Conservation (phyloP, 2,329 filamentous ascomycete species). For the Akanthomyces dipterigenus region DNA sequence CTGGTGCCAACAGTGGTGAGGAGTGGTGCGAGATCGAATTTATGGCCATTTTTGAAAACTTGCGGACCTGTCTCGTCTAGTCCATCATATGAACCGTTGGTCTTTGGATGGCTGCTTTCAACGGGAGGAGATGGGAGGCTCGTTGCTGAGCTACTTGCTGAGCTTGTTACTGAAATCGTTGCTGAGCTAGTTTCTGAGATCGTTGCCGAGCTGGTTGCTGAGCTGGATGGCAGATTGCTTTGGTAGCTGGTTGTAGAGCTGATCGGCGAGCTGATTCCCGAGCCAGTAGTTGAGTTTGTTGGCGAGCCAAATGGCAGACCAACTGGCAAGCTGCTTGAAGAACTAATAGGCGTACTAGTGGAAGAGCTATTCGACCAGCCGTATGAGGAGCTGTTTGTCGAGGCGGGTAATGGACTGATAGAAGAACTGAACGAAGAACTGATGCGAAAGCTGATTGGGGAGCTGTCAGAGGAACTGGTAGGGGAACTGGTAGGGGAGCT, state of each 20-base stretch:
- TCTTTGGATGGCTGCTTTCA: background rate
- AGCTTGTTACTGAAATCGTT: background rate
- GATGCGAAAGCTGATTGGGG: background rate
- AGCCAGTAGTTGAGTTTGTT: no score
- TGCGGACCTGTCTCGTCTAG: background rate
- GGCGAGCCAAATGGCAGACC: background rate
- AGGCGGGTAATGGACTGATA: background rate
- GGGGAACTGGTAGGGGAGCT: background rate
- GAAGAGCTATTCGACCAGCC: background rate
- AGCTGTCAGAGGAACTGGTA: background rate
- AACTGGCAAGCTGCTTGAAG: background rate
- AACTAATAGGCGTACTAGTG: background rate
- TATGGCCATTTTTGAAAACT: slow-evolving; percentile 17
- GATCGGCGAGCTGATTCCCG: no score
- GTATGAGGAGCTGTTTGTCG: background rate
- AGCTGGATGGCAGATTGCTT: no score
- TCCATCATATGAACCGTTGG: background rate
- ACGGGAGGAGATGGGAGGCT: background rate
- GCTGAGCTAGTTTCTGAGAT: no score
- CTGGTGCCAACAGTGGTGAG: slow-evolving; percentile 15
- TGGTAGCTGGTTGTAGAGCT: no score
- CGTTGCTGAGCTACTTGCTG: background rate
- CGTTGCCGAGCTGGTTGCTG: no score
- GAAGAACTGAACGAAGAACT: background rate
- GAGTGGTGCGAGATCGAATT: slow-evolving; percentile 18